These are phyloP conservation scores for Erodium texanum DNA, from an alignment of 441 rosid genomes.

Conservation along the genomic window DNA sequence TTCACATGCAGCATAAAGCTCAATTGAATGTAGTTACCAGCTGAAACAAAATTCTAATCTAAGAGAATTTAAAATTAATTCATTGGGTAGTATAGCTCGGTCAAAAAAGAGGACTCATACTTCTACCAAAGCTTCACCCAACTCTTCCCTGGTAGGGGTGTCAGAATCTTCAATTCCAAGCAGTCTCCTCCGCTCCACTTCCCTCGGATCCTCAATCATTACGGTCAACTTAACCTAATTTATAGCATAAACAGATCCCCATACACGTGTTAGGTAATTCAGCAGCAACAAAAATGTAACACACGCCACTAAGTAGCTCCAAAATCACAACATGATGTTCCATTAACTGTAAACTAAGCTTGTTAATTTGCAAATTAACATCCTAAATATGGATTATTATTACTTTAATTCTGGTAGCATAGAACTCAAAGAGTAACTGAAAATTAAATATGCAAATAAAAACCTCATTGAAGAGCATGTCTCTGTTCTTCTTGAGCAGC, in stretches of 20 bases:
- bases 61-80: background rate
- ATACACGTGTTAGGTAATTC: background rate
- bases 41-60: background rate
- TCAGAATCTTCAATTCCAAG: slow-evolving; percentile 73
- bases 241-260: background rate
- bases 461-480: slow-evolving; percentile 86
- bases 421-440: background rate
- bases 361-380: background rate
- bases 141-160: slow-evolving; percentile 73
- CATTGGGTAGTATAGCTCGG: background rate
- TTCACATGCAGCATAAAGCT: background rate
- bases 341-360: background rate
- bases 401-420: background rate
- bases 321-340: background rate
- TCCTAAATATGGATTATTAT: background rate
- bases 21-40: background rate
- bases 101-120: slow-evolving; percentile 25
- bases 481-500: slow-evolving; percentile 70
- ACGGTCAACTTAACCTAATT: slow-evolving; percentile 63
- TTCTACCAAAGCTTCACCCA: slow-evolving; percentile 67
- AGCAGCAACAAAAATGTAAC: background rate
- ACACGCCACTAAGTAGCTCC: background rate
- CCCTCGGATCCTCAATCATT: slow-evolving; percentile 85
- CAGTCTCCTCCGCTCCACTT: slow-evolving; percentile 67
- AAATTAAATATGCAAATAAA: background rate